Conservation (phyloP, 73 alveolate genomes). For the Stentor roeselii region DNA sequence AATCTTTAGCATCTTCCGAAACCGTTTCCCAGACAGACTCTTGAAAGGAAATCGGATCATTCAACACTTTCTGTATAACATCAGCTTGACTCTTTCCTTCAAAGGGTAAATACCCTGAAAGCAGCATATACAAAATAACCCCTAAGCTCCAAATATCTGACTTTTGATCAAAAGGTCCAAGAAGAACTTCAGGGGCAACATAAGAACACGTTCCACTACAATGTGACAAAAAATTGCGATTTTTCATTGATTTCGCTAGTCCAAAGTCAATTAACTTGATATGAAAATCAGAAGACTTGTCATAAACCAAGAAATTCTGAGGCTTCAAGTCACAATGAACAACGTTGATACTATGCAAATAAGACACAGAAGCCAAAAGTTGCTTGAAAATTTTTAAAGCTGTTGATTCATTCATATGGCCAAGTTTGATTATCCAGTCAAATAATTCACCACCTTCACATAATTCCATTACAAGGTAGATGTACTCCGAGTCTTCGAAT, state of each 20-base stretch:
- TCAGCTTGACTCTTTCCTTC: conserved; percentile 54
- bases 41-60: not conserved
- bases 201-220: conserved; percentile 33
- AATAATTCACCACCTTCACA: conserved; percentile 27
- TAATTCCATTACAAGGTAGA: not conserved
- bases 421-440: not conserved
- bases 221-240: not conserved
- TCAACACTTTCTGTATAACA: conserved; percentile 26
- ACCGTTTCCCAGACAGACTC: conserved; percentile 45
- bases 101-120: conserved; percentile 83
- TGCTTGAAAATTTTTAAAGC: conserved; percentile 45
- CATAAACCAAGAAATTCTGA: conserved; percentile 53
- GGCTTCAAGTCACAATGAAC: conserved; percentile 70
- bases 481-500: not conserved
- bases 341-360: conserved; percentile 57
- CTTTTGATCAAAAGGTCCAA: conserved; percentile 62
- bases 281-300: not conserved
- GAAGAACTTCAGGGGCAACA: conserved; percentile 84
- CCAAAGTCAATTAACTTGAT: conserved; percentile 20
- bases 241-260: not conserved
- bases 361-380: conserved; percentile 50
- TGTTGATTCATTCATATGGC: not conserved
- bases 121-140: conserved; percentile 65
- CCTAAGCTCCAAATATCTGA: conserved; percentile 86
- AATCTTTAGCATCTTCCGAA: conserved; percentile 53